Base-by-base conservation (phyloP, 768 basidiomycete species). In the Nevesoporus exiguus region DNA sequence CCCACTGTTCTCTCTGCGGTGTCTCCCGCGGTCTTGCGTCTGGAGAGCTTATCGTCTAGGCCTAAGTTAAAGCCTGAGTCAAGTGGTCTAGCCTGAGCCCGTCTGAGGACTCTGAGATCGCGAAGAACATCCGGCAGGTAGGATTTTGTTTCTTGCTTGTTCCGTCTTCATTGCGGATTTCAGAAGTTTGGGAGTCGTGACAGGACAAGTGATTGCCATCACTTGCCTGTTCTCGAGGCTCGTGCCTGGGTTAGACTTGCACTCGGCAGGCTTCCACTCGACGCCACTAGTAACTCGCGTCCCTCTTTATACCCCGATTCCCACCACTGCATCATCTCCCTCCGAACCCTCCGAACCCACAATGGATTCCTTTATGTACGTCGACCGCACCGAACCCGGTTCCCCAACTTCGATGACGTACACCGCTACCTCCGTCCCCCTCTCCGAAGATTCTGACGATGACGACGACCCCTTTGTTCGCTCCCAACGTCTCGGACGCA, bases 351-450 rank as follows among this genome's bases (percentile, higher is more conserved):
- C 22, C 11, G 2, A 3, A 7, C 2, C 22, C 19, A 29, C n/a
- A 9, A 64, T 69, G 67, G 56, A 66, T 11, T 37, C 36, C 36
- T 47, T 57, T 21, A 15, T 24, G 0, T 65, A 59, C 48, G 53
- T 67, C 52, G 63, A 69, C 21, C 61, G 51, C 49, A 60, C 66
- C 15, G 70, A 71, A 47, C 58, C 63, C 21, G 34, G 30, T 17
- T 58, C 63, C 25, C 56, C 62, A 6, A 48, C 54, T 0, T 47
- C 56, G 3, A 5, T 31, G 7, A 43, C 60, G 24, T 41, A 27
- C 15, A 43, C 47, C 0, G 19, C 43, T 17, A 6, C 52, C 25
- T 24, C 25, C 11, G 1, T 33, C 8, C n/a, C 27, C 27, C 42
- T 34, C 27, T 4, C 19, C 31, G 14, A 22, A 4, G 21, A 21